Evolutionary conservation across 805 yeast species (phyloP).

Genomic region (Lachancea sp.): DNA sequence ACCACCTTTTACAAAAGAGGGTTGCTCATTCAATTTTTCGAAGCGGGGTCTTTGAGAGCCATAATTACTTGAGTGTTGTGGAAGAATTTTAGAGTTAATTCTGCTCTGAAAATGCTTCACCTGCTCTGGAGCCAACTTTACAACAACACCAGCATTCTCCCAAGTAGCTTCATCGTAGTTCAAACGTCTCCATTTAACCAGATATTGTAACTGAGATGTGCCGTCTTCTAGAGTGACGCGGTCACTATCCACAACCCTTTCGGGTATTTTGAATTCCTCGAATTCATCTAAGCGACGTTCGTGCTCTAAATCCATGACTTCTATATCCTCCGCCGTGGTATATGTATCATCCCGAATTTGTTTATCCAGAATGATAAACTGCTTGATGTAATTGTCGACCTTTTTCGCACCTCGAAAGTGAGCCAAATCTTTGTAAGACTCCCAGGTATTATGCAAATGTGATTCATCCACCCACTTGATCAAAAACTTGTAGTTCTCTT

Average conservation of each 20-base stretch:
- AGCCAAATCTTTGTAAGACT: slow-evolving; percentile 46
- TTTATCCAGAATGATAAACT: slow-evolving; percentile 62
- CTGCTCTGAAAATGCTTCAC: slow-evolving; percentile 80
- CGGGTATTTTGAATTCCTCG: slow-evolving; percentile 78
- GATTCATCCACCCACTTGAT: slow-evolving; percentile 86
- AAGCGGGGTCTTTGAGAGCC: slow-evolving; percentile 76
- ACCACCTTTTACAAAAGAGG: slow-evolving; percentile 82
- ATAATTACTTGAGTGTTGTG: slow-evolving; percentile 72
- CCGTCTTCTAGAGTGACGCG: slow-evolving; percentile 58
- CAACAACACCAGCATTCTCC: slow-evolving; percentile 89
- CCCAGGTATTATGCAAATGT: slow-evolving; percentile 96
- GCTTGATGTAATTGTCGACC: slow-evolving; percentile 84
- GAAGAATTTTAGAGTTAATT: slow-evolving; percentile 75
- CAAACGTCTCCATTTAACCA: slow-evolving; percentile 88
- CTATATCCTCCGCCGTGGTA: slow-evolving; percentile 87
- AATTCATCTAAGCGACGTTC: slow-evolving; percentile 80
- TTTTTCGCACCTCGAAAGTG: slow-evolving; percentile 67
- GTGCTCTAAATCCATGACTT: slow-evolving; percentile 84
- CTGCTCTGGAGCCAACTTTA: slow-evolving; percentile 72
- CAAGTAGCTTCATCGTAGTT: slow-evolving; percentile 95
- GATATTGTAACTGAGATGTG: slow-evolving; percentile 64
- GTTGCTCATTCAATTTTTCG: slow-evolving; percentile 81
- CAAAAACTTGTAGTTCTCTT: slow-evolving; percentile 50
- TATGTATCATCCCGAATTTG: slow-evolving; percentile 72
- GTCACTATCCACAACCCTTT: slow-evolving; percentile 81